phyloP scores from a whole-genome alignment of 2,329 filamentous ascomycete species.

The Botryotinia calthae region DNA sequence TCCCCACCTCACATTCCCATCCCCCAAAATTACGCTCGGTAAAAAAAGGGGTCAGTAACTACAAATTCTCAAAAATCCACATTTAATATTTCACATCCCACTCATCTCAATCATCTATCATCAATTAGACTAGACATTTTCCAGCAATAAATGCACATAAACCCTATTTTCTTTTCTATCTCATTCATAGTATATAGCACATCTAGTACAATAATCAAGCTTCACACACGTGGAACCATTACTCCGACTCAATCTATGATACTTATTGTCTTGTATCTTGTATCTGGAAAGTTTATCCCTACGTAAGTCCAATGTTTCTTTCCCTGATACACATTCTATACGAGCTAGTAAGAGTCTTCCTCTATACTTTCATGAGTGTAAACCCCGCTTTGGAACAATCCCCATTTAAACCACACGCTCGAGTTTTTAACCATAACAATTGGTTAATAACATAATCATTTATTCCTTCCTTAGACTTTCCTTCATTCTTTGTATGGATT shows the following conservation, averaged over 20 bases:
- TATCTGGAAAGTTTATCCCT: neutral
- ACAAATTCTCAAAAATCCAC: too few relatives aligned
- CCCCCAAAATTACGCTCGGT: neutral
- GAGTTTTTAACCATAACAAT: neutral
- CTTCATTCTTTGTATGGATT: neutral
- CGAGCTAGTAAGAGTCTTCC: neutral
- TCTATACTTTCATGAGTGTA: neutral
- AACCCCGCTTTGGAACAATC: neutral
- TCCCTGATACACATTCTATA: neutral
- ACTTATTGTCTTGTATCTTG: neutral
- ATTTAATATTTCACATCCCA: neutral
- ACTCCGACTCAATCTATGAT: neutral
- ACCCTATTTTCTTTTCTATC: neutral
- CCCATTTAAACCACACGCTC: neutral
- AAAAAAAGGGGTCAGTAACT: neutral
- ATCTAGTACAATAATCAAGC: neutral
- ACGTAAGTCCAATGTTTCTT: neutral
- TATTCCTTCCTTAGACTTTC: neutral
- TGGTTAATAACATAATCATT: neutral
- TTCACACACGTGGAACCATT: neutral
- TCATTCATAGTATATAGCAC: neutral
- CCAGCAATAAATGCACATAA: neutral
- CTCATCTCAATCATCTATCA: neutral
- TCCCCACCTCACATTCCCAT: neutral
- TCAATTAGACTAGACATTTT: neutral